Base-by-base conservation (phyloP, 495 filamentous ascomycete species). In the Talaromyces adpressus region DNA sequence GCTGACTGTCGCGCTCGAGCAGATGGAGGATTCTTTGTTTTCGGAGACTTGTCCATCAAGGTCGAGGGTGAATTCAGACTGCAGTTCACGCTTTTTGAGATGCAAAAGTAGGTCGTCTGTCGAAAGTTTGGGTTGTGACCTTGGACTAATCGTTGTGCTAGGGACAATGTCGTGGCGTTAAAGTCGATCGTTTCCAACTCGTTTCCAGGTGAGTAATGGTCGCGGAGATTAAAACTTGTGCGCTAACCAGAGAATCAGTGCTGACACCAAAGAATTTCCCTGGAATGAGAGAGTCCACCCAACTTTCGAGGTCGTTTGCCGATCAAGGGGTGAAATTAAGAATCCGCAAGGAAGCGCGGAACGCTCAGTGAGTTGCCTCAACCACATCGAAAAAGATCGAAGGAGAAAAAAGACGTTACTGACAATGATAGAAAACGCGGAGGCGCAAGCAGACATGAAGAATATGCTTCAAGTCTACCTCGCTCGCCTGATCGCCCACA, bases 11-110 rank as follows among this genome's bases (percentile, higher is more conserved):
- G 64, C 29, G 59, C 69, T 71, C 66, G 73, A 32, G 22, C 69
- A 84, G 93, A 97, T 81, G 93, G 92, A 12, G 92, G 90, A 2
- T 98, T 95, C 78, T 98, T 98, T 65, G 90, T 98, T n/a, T 98
- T 96, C 75, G 90, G 90, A 6, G 94, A 98, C 73, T 77, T 98
- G 18, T 97, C 93, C 0, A 85, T 95, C 27, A 89, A 90, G 72
- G 80, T 89, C 20, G 89, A 91, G 66, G 94, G 94, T 25, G 82
- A 82, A 5, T 95, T 86, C 66, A 80, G 90, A 27, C 79, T 98
- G 64, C 87, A 89, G 47, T 98, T 98, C 71, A 91, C 85, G 62
- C 82, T 98, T 27, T 93, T 90, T 69, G 92, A 97, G 73, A 88
- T 96, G 80, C 77, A 79, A 62, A 87, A 87, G 88, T 90, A 72